Evolutionary conservation across 345 rosid genomes (phyloP).

Genomic region (thale cress (Arabidopsis thaliana)): TAIR10.1 NC_003071.7:12689001-12689500

Average conservation of each 20-base stretch:
- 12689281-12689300: not conserved
- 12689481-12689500: constrained; percentile 41
- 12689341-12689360: constrained; percentile 35
- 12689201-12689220: too few relatives aligned
- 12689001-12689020: constrained; percentile 32
- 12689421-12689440: constrained; percentile 28
- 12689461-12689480: constrained; percentile 16
- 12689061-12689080: not conserved
- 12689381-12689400: constrained; percentile 3
- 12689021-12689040: constrained; percentile 1
- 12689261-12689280: not conserved
- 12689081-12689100: not conserved
- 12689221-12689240: too few relatives aligned
- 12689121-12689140: not conserved
- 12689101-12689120: not conserved
- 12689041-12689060: not conserved
- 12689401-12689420: constrained; percentile 56
- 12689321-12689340: constrained; percentile 40
- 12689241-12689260: too few relatives aligned
- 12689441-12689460: not conserved
- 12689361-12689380: constrained; percentile 47
- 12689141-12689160: not conserved
- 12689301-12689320: not conserved
- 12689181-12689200: too few relatives aligned
- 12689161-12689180: not conserved